Evolutionary conservation across 176 grass and related monocot genomes (phyloP).

Genomic region (Guadua angustifolia): DNA sequence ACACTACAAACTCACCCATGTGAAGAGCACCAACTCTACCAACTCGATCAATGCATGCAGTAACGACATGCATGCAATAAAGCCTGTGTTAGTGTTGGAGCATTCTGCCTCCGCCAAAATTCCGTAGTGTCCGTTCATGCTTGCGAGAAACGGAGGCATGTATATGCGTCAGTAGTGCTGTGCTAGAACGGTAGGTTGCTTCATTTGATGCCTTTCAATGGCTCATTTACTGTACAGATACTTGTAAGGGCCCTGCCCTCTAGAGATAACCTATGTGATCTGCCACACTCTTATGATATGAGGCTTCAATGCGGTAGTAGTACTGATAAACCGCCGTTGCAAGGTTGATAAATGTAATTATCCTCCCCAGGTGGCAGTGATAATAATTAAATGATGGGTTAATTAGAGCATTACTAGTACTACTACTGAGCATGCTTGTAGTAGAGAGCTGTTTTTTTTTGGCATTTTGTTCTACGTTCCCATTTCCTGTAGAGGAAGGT

Average conservation of each 20-base stretch:
- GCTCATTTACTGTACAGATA: slow-evolving; percentile 47
- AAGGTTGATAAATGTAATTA: slow-evolving; percentile 16
- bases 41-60: slow-evolving; percentile 43
- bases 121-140: slow-evolving; percentile 39
- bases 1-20: slow-evolving; percentile 50
- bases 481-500: slow-evolving; percentile 13
- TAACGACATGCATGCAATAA: slow-evolving; percentile 59
- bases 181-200: slow-evolving; percentile 58
- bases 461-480: slow-evolving; percentile 50
- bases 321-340: slow-evolving; percentile 6
- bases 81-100: slow-evolving; percentile 47
- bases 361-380: not conserved
- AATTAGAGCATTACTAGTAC: not conserved
- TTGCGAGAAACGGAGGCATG: slow-evolving; percentile 2
- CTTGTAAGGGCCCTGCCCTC: slow-evolving; percentile 33
- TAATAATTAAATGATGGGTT: slow-evolving; percentile 13
- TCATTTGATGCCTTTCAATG: slow-evolving; percentile 72
- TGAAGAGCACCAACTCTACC: slow-evolving; percentile 56
- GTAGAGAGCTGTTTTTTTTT: slow-evolving; percentile 31
- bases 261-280: slow-evolving; percentile 29
- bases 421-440: not conserved
- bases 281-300: slow-evolving; percentile 5
- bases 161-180: slow-evolving; percentile 3
- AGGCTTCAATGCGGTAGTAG: slow-evolving; percentile 33
- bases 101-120: slow-evolving; percentile 40